phyloP scores from a whole-genome alignment of 2,329 filamentous ascomycete genomes.

The Exophiala mesophila region DNA sequence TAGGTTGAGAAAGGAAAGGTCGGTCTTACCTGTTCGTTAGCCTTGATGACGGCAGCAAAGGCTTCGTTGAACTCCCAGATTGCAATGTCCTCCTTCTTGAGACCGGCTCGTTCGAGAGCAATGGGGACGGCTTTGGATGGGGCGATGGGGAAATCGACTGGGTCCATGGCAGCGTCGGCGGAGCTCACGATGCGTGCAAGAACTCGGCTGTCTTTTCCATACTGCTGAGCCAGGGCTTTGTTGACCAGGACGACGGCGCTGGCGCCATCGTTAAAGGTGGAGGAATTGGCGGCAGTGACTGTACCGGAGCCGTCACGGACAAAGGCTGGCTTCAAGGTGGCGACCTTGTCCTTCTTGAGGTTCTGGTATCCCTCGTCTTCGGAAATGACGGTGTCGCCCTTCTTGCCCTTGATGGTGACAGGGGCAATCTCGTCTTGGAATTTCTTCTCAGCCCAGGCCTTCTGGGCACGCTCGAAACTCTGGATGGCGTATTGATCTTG shows the following conservation, averaged over 20 bases:
- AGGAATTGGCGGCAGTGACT: conserved; percentile 91
- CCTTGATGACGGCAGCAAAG: conserved; percentile 91
- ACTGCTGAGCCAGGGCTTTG: conserved; percentile 73
- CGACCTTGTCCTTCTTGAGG: conserved; percentile 79
- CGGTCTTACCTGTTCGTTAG: conserved; percentile 80
- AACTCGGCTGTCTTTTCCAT: conserved; percentile 70
- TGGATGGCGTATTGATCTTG: conserved; percentile 89
- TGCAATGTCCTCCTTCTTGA: conserved; percentile 84
- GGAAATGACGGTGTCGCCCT: conserved; percentile 72
- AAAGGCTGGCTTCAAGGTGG: conserved; percentile 86
- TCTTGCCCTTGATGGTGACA: conserved; percentile 77
- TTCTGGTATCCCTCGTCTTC: conserved; percentile 88
- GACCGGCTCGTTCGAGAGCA: conserved; percentile 80
- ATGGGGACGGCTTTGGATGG: conserved; percentile 89
- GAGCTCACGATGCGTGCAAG: conserved; percentile 81
- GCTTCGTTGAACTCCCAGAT: conserved; percentile 99
- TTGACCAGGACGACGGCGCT: conserved; percentile 82
- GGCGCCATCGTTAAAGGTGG: conserved; percentile 90
- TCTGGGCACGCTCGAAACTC: conserved; percentile 84
- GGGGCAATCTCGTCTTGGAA: conserved; percentile 89
- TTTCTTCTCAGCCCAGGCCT: conserved; percentile 74
- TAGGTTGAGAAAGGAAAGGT: no score
- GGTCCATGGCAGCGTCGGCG: conserved; percentile 83
- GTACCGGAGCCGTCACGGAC: conserved; percentile 78
- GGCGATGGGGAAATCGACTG: conserved; percentile 91